A percentile compares a stretch with the other conserved stretches of the same genome.
These are phyloP conservation scores for Filobasidium floriforme DNA, from an alignment of 768 basidiomycete species.

Conservation along the genomic window DNA sequence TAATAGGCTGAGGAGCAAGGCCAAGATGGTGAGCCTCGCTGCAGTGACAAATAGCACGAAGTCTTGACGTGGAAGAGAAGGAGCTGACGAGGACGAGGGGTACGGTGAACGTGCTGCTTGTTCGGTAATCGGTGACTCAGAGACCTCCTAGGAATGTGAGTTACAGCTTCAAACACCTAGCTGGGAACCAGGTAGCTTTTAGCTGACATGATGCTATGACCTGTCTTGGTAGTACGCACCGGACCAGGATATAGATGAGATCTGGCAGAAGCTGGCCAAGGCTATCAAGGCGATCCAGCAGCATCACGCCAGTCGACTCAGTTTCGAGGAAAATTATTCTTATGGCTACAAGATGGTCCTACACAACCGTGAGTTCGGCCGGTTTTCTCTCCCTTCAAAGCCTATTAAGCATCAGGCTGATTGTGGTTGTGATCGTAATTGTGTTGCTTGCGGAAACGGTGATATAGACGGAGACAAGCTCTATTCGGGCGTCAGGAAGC, in stretches of 20 bases:
- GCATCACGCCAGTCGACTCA: conserved; percentile 80
- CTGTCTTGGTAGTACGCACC: conserved; percentile 5
- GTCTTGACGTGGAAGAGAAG: too few relatives aligned
- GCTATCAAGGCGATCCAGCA: conserved; percentile 93
- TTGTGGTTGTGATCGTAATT: too few relatives aligned
- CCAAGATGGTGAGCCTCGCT: conserved; percentile 19
- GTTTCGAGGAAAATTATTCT: conserved; percentile 87
- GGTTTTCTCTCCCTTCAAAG: too few relatives aligned
- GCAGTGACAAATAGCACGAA: too few relatives aligned
- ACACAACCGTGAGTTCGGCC: conserved; percentile 55
- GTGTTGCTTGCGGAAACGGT: neutral
- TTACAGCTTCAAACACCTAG: too few relatives aligned
- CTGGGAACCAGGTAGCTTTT: neutral
- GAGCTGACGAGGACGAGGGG: neutral
- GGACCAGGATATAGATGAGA: conserved; percentile 56
- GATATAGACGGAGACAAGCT: conserved; percentile 61
- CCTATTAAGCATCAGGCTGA: too few relatives aligned
- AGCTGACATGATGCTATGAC: neutral
- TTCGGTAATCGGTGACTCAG: neutral
- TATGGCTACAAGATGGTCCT: conserved; percentile 93
- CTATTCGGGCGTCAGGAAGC: conserved; percentile 71
- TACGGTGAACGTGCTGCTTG: neutral
- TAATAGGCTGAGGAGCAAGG: conserved; percentile 12
- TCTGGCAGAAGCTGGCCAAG: conserved; percentile 67
- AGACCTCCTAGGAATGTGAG: conserved; percentile 16